These are phyloP conservation scores for Priceomyces fermenticarens DNA, from an alignment of 805 yeast species.

Conservation along the genomic window DNA sequence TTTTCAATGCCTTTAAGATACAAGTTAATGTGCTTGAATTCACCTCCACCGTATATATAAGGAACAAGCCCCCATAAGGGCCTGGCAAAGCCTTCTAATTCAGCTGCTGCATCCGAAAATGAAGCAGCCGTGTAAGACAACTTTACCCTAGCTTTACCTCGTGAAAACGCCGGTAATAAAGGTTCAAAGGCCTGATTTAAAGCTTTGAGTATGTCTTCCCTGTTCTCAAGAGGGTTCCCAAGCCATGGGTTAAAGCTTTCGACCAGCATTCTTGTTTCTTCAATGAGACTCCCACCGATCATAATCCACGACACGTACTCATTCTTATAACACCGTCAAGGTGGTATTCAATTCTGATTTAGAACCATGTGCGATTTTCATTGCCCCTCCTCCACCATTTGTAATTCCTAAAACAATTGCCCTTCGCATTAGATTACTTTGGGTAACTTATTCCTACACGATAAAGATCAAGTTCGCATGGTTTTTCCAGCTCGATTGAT, in stretches of 20 bases:
- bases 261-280: too few species aligned
- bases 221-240: constrained; percentile 4
- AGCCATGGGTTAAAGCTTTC: not conserved
- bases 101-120: constrained; percentile 18
- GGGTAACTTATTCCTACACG: too few species aligned
- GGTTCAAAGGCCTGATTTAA: constrained; percentile 9
- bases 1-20: constrained; percentile 19
- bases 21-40: constrained; percentile 19
- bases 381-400: too few species aligned
- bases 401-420: too few species aligned
- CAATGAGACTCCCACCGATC: too few species aligned
- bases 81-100: constrained; percentile 25
- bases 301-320: too few species aligned
- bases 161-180: constrained; percentile 8
- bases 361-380: too few species aligned
- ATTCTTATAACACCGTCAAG: too few species aligned
- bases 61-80: constrained; percentile 30
- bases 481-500: too few species aligned
- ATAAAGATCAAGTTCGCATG: too few species aligned
- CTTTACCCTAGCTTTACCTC: constrained; percentile 13
- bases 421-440: too few species aligned
- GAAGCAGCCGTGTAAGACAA: constrained; percentile 18
- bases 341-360: too few species aligned
- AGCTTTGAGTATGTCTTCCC: constrained; percentile 7
- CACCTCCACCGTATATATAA: constrained; percentile 14